A percentile compares a stretch with the other conserved stretches of the same genome.
phyloP scores from a whole-genome alignment of 768 basidiomycete species.

The Macrolepiota albuminosa region DNA sequence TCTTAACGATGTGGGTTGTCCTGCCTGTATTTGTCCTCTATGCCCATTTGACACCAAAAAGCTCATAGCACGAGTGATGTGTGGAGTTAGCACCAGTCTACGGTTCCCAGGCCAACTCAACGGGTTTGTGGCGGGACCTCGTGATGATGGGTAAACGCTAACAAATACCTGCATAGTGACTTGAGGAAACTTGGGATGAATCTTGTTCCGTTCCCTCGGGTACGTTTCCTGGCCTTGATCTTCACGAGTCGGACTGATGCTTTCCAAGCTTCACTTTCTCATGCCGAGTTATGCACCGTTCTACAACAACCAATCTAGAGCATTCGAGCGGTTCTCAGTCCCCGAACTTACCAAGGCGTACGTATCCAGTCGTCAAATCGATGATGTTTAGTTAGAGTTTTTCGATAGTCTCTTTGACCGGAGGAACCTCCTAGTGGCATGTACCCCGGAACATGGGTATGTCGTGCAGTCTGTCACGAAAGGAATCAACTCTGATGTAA shows the following conservation, averaged over 20 bases:
- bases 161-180: conserved; percentile 42
- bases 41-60: neutral
- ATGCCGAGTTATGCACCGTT: conserved; percentile 95
- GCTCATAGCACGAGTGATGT: conserved; percentile 89
- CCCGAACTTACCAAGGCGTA: conserved; percentile 74
- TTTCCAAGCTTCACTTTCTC: conserved; percentile 83
- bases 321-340: conserved; percentile 58
- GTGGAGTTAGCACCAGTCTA: conserved; percentile 87
- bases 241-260: neutral
- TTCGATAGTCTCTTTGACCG: conserved; percentile 70
- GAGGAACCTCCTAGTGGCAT: conserved; percentile 76
- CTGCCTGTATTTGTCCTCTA: neutral
- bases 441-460: conserved; percentile 74
- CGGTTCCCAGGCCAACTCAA: conserved; percentile 94
- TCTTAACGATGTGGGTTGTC: conserved; percentile 57
- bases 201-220: conserved; percentile 93
- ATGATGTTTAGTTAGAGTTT: neutral
- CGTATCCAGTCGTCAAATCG: conserved; percentile 15
- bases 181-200: conserved; percentile 91
- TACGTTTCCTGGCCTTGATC: conserved; percentile 22
- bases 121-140: conserved; percentile 43
- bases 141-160: neutral
- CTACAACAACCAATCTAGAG: conserved; percentile 55
- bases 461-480: conserved; percentile 12
- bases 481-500: neutral